Base-by-base conservation (phyloP, 805 yeast genomes). In the Priceomyces haplophilus region DNA sequence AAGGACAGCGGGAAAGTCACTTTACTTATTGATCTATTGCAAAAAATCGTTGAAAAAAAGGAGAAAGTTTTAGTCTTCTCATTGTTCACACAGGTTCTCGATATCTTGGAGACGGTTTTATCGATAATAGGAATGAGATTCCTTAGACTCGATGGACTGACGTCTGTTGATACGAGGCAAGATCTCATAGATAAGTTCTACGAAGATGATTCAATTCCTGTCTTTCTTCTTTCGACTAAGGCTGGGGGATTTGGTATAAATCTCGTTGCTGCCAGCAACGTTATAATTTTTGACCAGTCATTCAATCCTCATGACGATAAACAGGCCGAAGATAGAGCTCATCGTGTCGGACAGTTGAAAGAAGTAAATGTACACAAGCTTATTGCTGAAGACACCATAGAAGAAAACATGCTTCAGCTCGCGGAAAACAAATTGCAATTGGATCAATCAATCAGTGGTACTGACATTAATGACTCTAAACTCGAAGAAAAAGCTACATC, bases 191-290 rank as follows among this genome's bases (percentile, higher is more conserved):
- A 93, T 66, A 80, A 79, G 52, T 93, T 86, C 58, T 84, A 88
- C 55, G 89, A 86, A 25, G 95, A 89, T 47, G 76, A 78, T 0
- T 72, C 80, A 4, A 87, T 93, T 49, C 91, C 95, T 0, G 84
- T 93, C 3, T 91, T 93, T 56, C 70, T 93, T 38, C 69, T 93
- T 34, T 88, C 97, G 8, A 93, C 99, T 3, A 88, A 88, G 59
- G 98, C 99, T 0, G 99, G 99, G 59, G 99, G 99, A 1, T 93
- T 93, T 65, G 99, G 99, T 44, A 93, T 93, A 65, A 93, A 93
- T 58, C 75, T 93, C 54, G 93, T 95, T 1, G 93, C 96, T 58
- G 98, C 99, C 6, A 91, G 88, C 59, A 80, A 83, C 47, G 99
- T 93, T 2, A 75, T 93, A 41, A 86, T 93, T 24, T 90, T 83